Evolutionary conservation across 192 early-diverging fungal species (phyloP).

Genomic region (Entomortierella chlamydospora): DNA sequence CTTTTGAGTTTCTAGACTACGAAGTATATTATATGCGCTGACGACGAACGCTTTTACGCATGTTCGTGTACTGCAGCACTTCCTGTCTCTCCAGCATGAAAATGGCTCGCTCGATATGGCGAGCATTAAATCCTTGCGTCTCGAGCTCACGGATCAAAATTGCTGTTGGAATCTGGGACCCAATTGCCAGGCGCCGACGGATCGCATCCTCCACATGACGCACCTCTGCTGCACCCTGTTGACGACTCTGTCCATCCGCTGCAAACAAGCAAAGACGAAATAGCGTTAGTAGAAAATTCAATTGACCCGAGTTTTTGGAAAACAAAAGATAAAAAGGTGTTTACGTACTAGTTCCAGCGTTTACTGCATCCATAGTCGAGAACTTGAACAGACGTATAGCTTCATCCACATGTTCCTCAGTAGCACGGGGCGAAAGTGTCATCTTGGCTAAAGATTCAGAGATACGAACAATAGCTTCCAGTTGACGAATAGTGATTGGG

Average conservation of each 20-base stretch:
- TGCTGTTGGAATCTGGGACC: slow-evolving; percentile 74
- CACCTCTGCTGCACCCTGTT: slow-evolving; percentile 81
- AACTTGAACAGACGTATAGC: slow-evolving; percentile 97
- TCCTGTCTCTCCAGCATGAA: slow-evolving; percentile 86
- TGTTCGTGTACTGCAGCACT: slow-evolving; percentile 82
- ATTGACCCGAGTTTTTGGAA: background rate
- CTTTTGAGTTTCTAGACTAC: no score
- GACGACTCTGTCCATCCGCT: slow-evolving; percentile 84
- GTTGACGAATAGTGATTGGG: slow-evolving; percentile 97
- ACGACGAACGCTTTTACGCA: slow-evolving; percentile 66
- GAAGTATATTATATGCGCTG: slow-evolving; percentile 32
- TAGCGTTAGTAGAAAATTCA: background rate
- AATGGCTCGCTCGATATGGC: slow-evolving; percentile 71
- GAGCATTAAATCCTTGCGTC: slow-evolving; percentile 57
- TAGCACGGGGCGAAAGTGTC: slow-evolving; percentile 84
- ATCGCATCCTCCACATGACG: slow-evolving; percentile 86
- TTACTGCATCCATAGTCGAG: slow-evolving; percentile 97
- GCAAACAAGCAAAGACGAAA: slow-evolving; percentile 12
- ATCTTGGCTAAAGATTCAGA: slow-evolving; percentile 98
- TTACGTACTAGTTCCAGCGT: slow-evolving; percentile 80
- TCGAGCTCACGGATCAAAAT: slow-evolving; percentile 64
- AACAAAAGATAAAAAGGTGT: slow-evolving; percentile 1
- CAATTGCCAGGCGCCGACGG: slow-evolving; percentile 87
- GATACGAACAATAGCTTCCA: slow-evolving; percentile 99
- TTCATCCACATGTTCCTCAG: slow-evolving; percentile 94